Evolutionary conservation across 495 filamentous ascomycete species (phyloP).

Genomic region (Trichoderma erinaceum): DNA sequence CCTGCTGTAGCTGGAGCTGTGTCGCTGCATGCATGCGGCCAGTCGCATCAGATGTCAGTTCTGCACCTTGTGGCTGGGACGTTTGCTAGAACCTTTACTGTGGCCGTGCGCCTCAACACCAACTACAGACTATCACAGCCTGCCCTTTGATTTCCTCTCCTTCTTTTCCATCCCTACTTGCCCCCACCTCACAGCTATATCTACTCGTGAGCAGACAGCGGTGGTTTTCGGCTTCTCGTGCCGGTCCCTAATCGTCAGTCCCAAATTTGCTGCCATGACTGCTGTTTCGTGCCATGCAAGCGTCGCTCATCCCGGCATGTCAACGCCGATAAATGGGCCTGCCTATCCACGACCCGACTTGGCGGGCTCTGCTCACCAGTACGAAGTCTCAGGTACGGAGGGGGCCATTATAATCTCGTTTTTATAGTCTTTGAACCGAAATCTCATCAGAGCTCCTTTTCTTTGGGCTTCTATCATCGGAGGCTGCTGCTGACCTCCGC

Average conservation of each 20-base stretch:
- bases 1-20: neutral
- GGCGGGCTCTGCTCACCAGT: neutral
- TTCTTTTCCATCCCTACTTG: neutral
- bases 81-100: neutral
- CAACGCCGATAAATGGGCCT: neutral
- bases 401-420: too few relatives aligned
- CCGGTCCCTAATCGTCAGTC: neutral
- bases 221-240: neutral
- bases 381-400: neutral
- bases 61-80: neutral
- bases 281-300: neutral
- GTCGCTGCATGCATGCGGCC: neutral
- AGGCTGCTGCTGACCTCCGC: too few relatives aligned
- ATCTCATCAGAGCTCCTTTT: neutral
- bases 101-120: slow-evolving; percentile 2
- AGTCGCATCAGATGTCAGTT: neutral
- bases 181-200: neutral
- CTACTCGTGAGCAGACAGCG: too few relatives aligned
- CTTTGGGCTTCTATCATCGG: neutral
- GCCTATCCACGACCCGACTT: neutral
- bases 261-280: neutral
- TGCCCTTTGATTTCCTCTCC: neutral
- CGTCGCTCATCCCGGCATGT: neutral
- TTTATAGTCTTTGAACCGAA: too few relatives aligned
- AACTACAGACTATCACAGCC: neutral